Conservation (phyloP, 768 basidiomycete genomes). For the Boletus rubroflammeus region DNA sequence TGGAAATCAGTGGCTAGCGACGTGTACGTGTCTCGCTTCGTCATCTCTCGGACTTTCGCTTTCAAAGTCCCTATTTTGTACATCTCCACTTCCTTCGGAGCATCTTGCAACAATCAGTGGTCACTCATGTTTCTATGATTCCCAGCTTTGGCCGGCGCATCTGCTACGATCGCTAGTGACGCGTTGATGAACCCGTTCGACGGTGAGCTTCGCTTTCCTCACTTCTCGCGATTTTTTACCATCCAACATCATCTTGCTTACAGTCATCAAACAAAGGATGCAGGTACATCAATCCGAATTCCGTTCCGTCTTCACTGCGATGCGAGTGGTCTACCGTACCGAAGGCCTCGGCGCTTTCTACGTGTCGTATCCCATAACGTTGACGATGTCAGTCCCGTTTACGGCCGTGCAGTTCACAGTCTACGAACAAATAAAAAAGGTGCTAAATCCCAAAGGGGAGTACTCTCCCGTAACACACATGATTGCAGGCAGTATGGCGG, state of each 20-base stretch:
- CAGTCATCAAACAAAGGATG: conserved; percentile 99
- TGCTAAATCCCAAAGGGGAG: conserved; percentile 78
- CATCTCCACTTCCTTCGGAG: background rate
- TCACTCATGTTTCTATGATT: conserved; percentile 13
- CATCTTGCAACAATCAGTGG: background rate
- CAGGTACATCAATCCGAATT: conserved; percentile 93
- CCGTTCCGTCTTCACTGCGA: conserved; percentile 82
- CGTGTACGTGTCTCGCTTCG: conserved; percentile 54
- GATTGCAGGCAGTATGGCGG: conserved; percentile 86
- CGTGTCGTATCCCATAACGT: conserved; percentile 96
- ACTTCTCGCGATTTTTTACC: conserved; percentile 1
- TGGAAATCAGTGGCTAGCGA: conserved; percentile 82
- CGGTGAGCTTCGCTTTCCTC: conserved; percentile 50
- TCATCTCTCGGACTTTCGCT: conserved; percentile 1
- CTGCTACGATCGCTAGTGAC: conserved; percentile 92
- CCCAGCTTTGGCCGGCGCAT: conserved; percentile 85
- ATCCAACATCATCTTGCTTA: conserved; percentile 17
- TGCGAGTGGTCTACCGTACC: conserved; percentile 73
- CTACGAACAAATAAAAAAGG: conserved; percentile 87
- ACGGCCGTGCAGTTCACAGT: conserved; percentile 97
- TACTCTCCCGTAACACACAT: conserved; percentile 96
- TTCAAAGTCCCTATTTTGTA: background rate
- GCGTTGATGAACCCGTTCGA: conserved; percentile 99
- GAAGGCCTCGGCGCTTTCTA: conserved; percentile 95
- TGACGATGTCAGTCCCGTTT: conserved; percentile 96